Conservation (phyloP, 257 asterid species). For the Paulownia fortunei region DNA sequence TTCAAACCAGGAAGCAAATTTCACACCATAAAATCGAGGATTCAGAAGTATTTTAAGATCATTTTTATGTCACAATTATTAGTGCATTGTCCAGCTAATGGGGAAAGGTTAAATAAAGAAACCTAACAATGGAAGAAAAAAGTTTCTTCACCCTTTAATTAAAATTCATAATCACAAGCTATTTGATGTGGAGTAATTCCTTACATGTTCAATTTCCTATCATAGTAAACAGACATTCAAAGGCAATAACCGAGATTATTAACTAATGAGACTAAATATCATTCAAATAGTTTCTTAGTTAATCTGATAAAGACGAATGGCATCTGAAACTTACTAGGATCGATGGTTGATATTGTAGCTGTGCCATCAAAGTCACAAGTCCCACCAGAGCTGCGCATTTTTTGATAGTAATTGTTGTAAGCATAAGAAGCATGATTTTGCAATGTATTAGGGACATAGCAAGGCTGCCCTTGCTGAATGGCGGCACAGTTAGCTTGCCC, state of each 20-base stretch:
- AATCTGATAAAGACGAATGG: not conserved
- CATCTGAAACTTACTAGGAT: slow-evolving; percentile 76
- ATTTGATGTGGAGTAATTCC: not conserved
- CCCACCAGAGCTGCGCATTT: slow-evolving; percentile 63
- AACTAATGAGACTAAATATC: not conserved
- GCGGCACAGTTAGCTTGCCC: slow-evolving; percentile 81
- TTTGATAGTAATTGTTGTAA: slow-evolving; percentile 86
- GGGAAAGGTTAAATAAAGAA: not conserved
- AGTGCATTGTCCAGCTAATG: not conserved
- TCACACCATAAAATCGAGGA: not conserved
- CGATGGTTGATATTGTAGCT: slow-evolving; percentile 56
- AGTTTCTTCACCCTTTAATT: too few species aligned
- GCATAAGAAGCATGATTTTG: slow-evolving; percentile 92
- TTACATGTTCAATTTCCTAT: not conserved
- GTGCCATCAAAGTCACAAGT: slow-evolving; percentile 88
- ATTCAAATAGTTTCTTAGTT: not conserved
- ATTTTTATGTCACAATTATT: not conserved
- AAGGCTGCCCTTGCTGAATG: slow-evolving; percentile 75
- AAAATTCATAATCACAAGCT: too few species aligned
- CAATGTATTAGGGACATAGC: slow-evolving; percentile 67
- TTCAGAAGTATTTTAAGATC: not conserved
- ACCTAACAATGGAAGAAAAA: too few species aligned
- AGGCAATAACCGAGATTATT: not conserved
- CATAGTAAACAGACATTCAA: not conserved
- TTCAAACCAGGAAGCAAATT: not conserved